Evolutionary conservation across 108 stramenopile genomes (phyloP), one percentile per base, ranked within the genome.

Genomic region (Aurantiochytrium sp.): DNA sequence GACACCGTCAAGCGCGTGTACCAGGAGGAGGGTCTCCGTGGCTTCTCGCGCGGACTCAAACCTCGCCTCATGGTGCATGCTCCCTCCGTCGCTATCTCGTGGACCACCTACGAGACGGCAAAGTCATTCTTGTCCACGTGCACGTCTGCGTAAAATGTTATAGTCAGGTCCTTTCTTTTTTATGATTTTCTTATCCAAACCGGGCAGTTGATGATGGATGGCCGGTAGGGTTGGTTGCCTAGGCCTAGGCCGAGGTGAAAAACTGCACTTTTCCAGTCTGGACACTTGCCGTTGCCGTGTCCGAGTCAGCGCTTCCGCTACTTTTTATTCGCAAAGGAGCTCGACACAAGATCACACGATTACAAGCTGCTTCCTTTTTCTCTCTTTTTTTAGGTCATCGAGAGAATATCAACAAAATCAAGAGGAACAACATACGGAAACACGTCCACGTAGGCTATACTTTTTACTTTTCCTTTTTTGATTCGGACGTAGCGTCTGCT

Each of bases 71-170:
- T 97, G 88, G 93, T 95, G 19, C 97, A 98, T 87, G 96, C 98
- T 29, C 99, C 99, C 8, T 95, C 97, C 8, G 98, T 98, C 44
- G 99, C 99, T 43, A 98, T 99, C 87, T 96, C 95, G 29, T 99
- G 99, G 98, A 98, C 98, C 4, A 95, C 97, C 60, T 99, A 99
- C 91, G 98, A 98, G 93, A 96, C 96, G 25, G 87, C 91, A 29
- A 94, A 90, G 60, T 12, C 5, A 45, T 18, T 51, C 23, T 43
- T 90, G 89, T 83, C 76, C 14, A 28, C 25, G 12, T 83, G 51
- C 35, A 35, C 35, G 49, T 6, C 51, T 83, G 19, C 45, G 28
- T 47, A 83, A 83, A 12, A 69, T 35, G 14, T 8, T 25, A 47
- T 29, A 29, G 35, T 72, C 35, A 29, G 23, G 72, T 29, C 18